Conservation (phyloP, 2,329 filamentous ascomycete species). For the Monosporascus sp. region DNA sequence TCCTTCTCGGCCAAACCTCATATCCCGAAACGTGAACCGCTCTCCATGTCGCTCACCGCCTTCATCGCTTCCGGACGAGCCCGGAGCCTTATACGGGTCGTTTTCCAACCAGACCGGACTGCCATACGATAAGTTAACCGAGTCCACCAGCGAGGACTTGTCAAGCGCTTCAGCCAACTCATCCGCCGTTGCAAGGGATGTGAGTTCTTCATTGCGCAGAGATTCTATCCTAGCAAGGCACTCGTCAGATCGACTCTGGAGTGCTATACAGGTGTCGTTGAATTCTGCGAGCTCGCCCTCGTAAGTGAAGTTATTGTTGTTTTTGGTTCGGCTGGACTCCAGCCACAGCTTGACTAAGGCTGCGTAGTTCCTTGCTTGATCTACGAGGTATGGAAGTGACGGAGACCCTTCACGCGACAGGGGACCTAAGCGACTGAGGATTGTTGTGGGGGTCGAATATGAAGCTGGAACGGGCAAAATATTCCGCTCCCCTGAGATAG, state of each 20-base stretch:
- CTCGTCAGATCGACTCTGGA: slow-evolving; percentile 46
- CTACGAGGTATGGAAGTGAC: slow-evolving; percentile 86
- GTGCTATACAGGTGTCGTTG: slow-evolving; percentile 41
- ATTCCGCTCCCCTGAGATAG: slow-evolving; percentile 68
- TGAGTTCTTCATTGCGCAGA: slow-evolving; percentile 33
- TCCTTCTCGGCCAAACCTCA: slow-evolving; percentile 16
- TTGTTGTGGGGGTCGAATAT: slow-evolving; percentile 89
- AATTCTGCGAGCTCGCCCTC: slow-evolving; percentile 51
- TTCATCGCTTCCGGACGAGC: slow-evolving; percentile 47
- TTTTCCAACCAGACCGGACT: slow-evolving; percentile 30
- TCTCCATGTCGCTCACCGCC: slow-evolving; percentile 18
- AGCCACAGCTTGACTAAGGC: slow-evolving; percentile 78
- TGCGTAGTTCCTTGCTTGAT: slow-evolving; percentile 80
- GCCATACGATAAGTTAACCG: slow-evolving; percentile 30
- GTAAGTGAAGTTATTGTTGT: slow-evolving; percentile 30
- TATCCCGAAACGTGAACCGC: slow-evolving; percentile 13
- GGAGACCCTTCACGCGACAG: slow-evolving; percentile 88
- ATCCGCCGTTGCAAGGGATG: slow-evolving; percentile 22
- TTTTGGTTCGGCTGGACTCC: slow-evolving; percentile 40
- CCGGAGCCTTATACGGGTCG: slow-evolving; percentile 33
- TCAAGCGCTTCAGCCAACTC: slow-evolving; percentile 45
- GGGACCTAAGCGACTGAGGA: slow-evolving; percentile 73
- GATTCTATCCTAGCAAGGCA: slow-evolving; percentile 46
- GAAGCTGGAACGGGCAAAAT: slow-evolving; percentile 66
- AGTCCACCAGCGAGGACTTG: slow-evolving; percentile 33